Conservation (phyloP, 345 rosid genomes). For the Syzygium aqueum region DNA sequence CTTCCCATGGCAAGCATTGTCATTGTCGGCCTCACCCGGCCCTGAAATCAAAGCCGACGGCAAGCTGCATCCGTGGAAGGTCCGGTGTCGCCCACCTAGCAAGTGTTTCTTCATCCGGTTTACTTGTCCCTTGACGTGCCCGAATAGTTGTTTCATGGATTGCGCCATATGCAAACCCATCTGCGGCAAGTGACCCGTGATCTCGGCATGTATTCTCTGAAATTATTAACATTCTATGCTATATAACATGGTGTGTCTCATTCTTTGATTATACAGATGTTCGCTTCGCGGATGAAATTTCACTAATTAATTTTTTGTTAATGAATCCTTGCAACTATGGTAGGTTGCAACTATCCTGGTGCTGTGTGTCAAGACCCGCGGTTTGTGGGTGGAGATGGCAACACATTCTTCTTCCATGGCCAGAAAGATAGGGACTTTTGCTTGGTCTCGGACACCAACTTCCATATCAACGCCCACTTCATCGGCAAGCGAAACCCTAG, state of each 20-base stretch:
- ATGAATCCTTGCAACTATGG: background rate
- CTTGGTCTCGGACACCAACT: slow-evolving; percentile 47
- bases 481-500: slow-evolving; percentile 48
- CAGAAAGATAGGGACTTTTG: slow-evolving; percentile 36
- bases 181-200: background rate
- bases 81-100: background rate
- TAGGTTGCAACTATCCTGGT: background rate
- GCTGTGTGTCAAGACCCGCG: slow-evolving; percentile 75
- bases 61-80: background rate
- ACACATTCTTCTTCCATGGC: slow-evolving; percentile 65
- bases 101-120: background rate
- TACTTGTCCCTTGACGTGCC: background rate
- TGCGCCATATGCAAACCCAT: background rate
- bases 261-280: background rate
- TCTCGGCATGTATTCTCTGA: background rate
- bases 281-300: background rate
- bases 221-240: background rate
- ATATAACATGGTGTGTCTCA: background rate
- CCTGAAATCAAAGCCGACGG: background rate
- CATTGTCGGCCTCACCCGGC: background rate
- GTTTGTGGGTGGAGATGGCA: slow-evolving; percentile 74
- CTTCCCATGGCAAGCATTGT: background rate
- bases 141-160: background rate
- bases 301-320: slow-evolving; percentile 40
- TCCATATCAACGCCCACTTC: slow-evolving; percentile 67